A percentile compares a stretch with the other conserved stretches of the same genome.
Evolutionary conservation across 108 stramenopile genomes (phyloP).

Genomic region (Pinguiococcus pyrenoidosus): DNA sequence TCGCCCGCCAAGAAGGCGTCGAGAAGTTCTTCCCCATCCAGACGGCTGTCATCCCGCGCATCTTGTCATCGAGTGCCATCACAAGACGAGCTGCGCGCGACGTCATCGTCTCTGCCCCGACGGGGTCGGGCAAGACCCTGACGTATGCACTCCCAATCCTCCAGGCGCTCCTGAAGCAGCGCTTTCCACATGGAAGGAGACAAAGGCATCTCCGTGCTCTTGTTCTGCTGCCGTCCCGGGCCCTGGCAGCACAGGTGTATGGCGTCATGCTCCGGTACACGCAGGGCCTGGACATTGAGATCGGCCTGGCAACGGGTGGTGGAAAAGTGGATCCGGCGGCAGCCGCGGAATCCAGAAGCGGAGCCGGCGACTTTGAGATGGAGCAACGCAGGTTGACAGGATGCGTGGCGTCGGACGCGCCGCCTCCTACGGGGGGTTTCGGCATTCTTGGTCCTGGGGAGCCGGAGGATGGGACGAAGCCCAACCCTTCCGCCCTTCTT

Average conservation of each 20-base stretch:
- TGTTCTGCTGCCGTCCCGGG: constrained; percentile 80
- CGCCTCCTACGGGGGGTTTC: too few relatives aligned
- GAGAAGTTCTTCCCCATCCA: constrained; percentile 80
- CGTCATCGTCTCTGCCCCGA: constrained; percentile 70
- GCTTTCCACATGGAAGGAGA: too few relatives aligned
- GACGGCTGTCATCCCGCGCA: constrained; percentile 59
- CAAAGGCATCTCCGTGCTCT: constrained; percentile 67
- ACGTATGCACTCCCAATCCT: constrained; percentile 67
- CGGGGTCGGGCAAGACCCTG: constrained; percentile 71
- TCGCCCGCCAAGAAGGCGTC: too few relatives aligned
- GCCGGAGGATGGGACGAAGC: too few relatives aligned
- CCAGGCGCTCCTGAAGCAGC: constrained; percentile 49
- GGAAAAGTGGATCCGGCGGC: too few relatives aligned
- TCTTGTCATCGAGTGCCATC: constrained; percentile 50
- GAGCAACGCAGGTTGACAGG: too few relatives aligned
- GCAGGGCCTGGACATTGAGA: constrained; percentile 53
- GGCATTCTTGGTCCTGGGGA: too few relatives aligned
- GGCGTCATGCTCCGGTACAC: constrained; percentile 58
- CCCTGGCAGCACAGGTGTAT: constrained; percentile 72
- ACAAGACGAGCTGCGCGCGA: constrained; percentile 43
- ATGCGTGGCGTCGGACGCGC: too few relatives aligned
- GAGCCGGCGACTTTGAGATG: too few relatives aligned
- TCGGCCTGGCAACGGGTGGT: constrained; percentile 79
- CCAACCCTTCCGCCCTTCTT: too few relatives aligned
- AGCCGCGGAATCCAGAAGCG: too few relatives aligned